Conservation (phyloP, 192 early-diverging fungal genomes). For the Gamsiella multidivaricata region DNA sequence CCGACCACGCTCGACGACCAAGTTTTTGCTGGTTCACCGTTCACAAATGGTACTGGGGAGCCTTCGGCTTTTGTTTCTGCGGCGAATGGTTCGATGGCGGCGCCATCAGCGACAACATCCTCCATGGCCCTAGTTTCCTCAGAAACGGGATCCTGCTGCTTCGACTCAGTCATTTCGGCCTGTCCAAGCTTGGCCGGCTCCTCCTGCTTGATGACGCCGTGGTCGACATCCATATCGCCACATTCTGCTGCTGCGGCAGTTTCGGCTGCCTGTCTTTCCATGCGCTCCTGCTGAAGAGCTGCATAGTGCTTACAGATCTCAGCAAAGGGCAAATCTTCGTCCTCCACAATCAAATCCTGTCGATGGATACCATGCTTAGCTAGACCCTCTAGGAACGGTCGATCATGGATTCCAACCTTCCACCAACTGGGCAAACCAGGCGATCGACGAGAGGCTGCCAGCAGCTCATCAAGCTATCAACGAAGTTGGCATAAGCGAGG, state of each 20-base stretch:
- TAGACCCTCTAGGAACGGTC: conserved; percentile 73
- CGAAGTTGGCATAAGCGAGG: too few species aligned
- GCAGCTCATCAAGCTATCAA: conserved; percentile 55
- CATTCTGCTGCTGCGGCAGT: conserved; percentile 12
- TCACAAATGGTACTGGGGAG: too few species aligned
- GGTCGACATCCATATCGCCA: conserved; percentile 34
- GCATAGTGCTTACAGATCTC: conserved; percentile 50
- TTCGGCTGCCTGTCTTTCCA: conserved; percentile 19
- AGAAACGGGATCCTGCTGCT: background rate
- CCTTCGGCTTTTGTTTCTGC: too few species aligned
- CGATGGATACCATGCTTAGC: conserved; percentile 76
- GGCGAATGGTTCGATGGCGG: background rate
- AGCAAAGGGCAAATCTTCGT: conserved; percentile 63
- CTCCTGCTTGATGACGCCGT: background rate
- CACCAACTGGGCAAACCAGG: conserved; percentile 81
- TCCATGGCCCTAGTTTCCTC: conserved; percentile 17
- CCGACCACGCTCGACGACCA: too few species aligned
- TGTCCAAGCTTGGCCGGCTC: background rate
- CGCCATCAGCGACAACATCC: conserved; percentile 8
- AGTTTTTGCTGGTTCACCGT: too few species aligned
- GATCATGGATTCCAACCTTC: conserved; percentile 73
- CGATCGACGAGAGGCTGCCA: conserved; percentile 60
- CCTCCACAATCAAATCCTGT: conserved; percentile 74
- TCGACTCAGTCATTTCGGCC: background rate
- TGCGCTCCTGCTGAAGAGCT: conserved; percentile 20